A percentile compares a stretch with the other conserved stretches of the same genome.
Evolutionary conservation across 306 rosid species (phyloP).

Genomic region (Mimosa pudica): DNA sequence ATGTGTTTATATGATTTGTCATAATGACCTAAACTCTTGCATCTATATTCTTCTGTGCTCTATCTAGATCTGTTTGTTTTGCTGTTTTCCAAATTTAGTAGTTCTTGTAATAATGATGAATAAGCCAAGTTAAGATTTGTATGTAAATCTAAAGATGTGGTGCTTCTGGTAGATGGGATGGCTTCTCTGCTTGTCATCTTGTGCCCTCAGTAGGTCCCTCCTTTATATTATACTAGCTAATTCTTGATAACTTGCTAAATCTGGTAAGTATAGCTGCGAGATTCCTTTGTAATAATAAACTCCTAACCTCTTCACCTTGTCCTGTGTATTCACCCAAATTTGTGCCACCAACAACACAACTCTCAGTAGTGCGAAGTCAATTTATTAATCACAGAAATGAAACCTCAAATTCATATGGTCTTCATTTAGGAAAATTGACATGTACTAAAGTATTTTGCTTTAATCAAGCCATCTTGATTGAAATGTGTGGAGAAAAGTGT

Average conservation of each 20-base stretch:
- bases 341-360: background rate
- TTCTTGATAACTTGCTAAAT: background rate
- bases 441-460: background rate
- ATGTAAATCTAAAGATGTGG: background rate
- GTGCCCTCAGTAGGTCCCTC: background rate
- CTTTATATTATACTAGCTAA: background rate
- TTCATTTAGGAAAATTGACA: background rate
- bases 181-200: background rate
- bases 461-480: background rate
- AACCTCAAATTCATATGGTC: background rate
- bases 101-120: background rate
- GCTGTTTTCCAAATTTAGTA: background rate
- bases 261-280: background rate
- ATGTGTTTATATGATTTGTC: background rate
- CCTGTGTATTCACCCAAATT: background rate
- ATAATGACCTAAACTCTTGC: background rate
- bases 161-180: background rate
- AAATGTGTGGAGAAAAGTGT: background rate
- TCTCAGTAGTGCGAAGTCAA: background rate
- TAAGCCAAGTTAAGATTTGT: background rate
- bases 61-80: conserved; percentile 3
- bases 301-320: background rate
- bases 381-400: background rate
- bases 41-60: conserved; percentile 3
- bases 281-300: background rate